Evolutionary conservation across 75 land plant species (phyloP).

Genomic region (Pinus tabuliformis): DNA sequence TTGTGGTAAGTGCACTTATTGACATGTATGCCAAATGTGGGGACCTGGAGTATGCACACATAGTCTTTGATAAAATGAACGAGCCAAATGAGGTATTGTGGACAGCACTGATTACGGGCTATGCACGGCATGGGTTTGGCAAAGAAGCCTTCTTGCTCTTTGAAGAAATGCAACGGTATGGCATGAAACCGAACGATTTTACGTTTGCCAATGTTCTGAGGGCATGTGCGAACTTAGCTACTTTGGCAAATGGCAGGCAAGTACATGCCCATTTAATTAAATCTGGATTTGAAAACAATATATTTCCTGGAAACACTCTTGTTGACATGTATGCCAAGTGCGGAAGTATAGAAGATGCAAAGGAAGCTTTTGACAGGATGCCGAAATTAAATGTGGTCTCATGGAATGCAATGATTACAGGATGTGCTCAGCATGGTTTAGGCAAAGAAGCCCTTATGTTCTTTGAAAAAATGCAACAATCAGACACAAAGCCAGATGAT

Average conservation of each 20-base stretch:
- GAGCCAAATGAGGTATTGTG: conserved; percentile 36
- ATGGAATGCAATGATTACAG: conserved; percentile 74
- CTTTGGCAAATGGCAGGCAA: conserved; percentile 60
- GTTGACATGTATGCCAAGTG: conserved; percentile 80
- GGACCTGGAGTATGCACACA: conserved; percentile 34
- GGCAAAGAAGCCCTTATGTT: conserved; percentile 33
- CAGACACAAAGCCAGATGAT: conserved; percentile 40
- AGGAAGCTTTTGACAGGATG: conserved; percentile 30
- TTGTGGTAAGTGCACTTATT: conserved; percentile 47
- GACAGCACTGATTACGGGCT: conserved; percentile 58
- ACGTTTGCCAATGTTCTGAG: conserved; percentile 42
- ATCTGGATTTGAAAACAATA: conserved; percentile 35
- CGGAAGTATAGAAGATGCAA: conserved; percentile 52
- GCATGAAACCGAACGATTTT: conserved; percentile 41
- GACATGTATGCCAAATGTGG: conserved; percentile 65
- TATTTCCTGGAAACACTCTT: conserved; percentile 57
- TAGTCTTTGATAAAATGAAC: conserved; percentile 31
- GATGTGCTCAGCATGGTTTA: conserved; percentile 64
- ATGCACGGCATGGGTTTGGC: conserved; percentile 45
- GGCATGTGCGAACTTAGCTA: conserved; percentile 57
- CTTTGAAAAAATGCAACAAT: conserved; percentile 43
- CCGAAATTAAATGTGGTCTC: conserved; percentile 48
- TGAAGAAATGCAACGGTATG: conserved; percentile 25
- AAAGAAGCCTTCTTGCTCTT: conserved; percentile 58
- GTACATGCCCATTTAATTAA: conserved; percentile 48